Percentiles rank a stretch among this genome's conserved stretches.
Conservation (phyloP, 2,329 filamentous ascomycete species). For the Endoconidiophora laricicola region DNA sequence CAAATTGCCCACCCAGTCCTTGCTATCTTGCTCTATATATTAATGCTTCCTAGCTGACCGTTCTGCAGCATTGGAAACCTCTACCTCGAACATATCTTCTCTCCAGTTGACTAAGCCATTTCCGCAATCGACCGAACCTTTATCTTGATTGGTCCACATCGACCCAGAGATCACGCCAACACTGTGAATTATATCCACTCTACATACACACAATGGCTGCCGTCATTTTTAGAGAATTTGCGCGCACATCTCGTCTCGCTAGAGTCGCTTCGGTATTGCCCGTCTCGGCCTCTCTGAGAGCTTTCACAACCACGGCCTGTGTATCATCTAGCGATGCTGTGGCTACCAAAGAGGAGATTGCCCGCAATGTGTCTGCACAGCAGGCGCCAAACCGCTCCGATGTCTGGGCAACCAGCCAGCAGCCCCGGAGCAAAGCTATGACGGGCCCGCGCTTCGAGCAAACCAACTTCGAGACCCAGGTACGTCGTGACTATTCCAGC, state of each 20-base stretch:
- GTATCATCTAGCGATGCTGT: conserved; percentile 3
- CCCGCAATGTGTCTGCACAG: conserved; percentile 44
- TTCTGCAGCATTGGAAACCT: no score
- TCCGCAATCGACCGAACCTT: not conserved
- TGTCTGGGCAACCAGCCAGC: conserved; percentile 78
- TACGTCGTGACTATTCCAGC: conserved; percentile 27
- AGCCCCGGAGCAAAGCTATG: conserved; percentile 70
- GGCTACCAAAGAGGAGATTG: conserved; percentile 16
- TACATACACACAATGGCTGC: not conserved
- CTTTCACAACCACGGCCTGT: not conserved
- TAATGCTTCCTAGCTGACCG: not conserved
- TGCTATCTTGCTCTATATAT: not conserved
- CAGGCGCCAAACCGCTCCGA: conserved; percentile 62
- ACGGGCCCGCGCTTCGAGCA: conserved; percentile 90
- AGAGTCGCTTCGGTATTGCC: conserved; percentile 7
- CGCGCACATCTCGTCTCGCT: not conserved
- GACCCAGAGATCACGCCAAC: not conserved
- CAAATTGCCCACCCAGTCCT: no score
- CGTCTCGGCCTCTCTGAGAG: not conserved
- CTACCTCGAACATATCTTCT: not conserved
- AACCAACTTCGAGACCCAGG: conserved; percentile 85
- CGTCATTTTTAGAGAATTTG: not conserved
- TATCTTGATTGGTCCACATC: not conserved
- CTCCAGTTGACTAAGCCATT: not conserved
- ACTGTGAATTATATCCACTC: no score